A percentile compares a stretch with the other conserved stretches of the same genome.
These are phyloP conservation scores for Marchantia polymorpha DNA, from an alignment of 225 moss, liverwort and hornwort species.

Conservation along the genomic window DNA sequence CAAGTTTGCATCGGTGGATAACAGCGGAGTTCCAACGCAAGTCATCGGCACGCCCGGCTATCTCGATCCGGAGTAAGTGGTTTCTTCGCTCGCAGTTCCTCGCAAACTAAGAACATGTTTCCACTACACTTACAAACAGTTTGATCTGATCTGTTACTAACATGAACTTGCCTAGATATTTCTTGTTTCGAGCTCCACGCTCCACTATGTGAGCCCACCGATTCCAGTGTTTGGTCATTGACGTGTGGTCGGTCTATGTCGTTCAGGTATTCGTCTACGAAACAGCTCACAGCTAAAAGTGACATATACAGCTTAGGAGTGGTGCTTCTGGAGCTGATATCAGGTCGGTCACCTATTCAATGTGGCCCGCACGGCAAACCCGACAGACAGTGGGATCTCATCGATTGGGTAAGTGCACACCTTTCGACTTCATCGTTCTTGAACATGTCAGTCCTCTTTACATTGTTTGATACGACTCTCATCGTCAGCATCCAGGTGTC, in stretches of 20 bases:
- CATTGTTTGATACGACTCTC: background rate
- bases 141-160: too few species aligned
- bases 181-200: too few species aligned
- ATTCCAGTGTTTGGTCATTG: background rate
- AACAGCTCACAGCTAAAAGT: slow-evolving; percentile 20
- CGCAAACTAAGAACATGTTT: background rate
- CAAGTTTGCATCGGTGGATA: slow-evolving; percentile 22
- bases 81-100: background rate
- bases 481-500: background rate
- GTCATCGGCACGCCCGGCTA: slow-evolving; percentile 23
- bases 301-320: slow-evolving; percentile 32
- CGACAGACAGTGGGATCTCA: slow-evolving; percentile 1
- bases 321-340: slow-evolving; percentile 27
- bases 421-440: background rate
- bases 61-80: slow-evolving; percentile 29
- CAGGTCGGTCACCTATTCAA: slow-evolving; percentile 3
- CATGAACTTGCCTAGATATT: too few species aligned
- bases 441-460: background rate
- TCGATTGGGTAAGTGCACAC: slow-evolving; percentile 10
- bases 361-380: background rate
- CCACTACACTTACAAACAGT: background rate
- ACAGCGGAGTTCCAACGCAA: slow-evolving; percentile 21
- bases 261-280: slow-evolving; percentile 22
- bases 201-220: too few species aligned
- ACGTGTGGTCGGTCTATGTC: background rate